A percentile compares a stretch with the other conserved stretches of the same genome.
Evolutionary conservation across 177 flowering plant species (phyloP).

Genomic region (Vitis hybrid): DNA sequence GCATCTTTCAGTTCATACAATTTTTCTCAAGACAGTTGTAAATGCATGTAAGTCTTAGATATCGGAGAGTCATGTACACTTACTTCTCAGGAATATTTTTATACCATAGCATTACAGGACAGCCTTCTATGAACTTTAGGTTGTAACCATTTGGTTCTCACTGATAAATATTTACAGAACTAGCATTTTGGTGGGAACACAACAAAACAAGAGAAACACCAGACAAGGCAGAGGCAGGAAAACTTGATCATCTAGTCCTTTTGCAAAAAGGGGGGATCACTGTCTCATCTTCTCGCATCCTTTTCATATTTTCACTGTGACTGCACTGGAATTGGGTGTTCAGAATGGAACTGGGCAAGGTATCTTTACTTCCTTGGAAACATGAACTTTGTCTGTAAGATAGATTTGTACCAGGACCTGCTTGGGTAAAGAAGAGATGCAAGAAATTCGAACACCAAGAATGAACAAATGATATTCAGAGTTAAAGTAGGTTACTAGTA

Average conservation of each 20-base stretch:
- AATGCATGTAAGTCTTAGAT: too few species aligned
- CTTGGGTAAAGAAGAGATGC: background rate
- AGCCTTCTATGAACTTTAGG: too few species aligned
- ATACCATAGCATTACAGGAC: too few species aligned
- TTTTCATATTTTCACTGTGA: slow-evolving; percentile 27
- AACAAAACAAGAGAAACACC: too few species aligned
- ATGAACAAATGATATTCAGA: background rate
- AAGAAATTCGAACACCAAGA: background rate
- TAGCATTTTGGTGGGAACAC: too few species aligned
- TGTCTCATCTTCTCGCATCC: slow-evolving; percentile 41
- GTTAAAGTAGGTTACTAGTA: background rate
- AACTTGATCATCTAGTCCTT: slow-evolving; percentile 20
- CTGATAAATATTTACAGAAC: too few species aligned
- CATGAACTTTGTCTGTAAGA: slow-evolving; percentile 5
- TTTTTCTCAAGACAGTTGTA: too few species aligned
- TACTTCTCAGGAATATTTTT: too few species aligned
- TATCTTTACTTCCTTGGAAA: background rate
- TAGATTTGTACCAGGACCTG: background rate
- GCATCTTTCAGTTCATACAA: too few species aligned
- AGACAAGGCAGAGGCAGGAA: too few species aligned
- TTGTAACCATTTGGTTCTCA: too few species aligned
- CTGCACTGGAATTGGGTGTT: slow-evolving; percentile 21
- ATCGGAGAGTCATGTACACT: too few species aligned
- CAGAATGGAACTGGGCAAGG: background rate
- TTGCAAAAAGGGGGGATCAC: slow-evolving; percentile 26